These are phyloP conservation scores for Dovyalis caffra DNA, from an alignment of 345 rosid genomes.

Conservation along the genomic window DNA sequence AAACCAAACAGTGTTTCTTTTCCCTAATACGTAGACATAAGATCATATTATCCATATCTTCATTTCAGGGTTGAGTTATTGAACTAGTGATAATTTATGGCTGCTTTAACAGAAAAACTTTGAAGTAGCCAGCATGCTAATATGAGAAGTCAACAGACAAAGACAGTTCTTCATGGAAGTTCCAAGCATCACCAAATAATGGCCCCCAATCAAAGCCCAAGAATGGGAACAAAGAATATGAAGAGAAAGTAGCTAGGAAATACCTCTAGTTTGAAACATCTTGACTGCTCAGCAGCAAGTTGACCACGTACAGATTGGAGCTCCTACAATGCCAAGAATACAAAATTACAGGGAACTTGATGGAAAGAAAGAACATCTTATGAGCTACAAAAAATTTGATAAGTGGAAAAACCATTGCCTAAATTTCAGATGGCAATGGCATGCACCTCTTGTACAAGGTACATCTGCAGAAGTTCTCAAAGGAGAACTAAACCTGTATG, in stretches of 20 bases:
- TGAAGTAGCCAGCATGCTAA: not conserved
- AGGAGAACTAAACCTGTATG: not conserved
- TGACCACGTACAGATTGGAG: conserved; percentile 95
- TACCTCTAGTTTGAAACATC: conserved; percentile 99
- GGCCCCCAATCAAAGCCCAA: not conserved
- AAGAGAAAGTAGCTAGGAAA: not conserved
- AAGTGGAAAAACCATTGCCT: not conserved
- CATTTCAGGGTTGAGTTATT: not conserved
- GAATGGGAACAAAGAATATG: not conserved
- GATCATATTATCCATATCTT: not conserved
- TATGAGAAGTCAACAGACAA: not conserved
- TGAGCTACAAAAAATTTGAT: not conserved
- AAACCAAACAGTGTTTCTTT: not conserved
- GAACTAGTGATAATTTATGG: not conserved
- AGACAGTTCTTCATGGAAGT: not conserved
- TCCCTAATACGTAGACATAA: not conserved
- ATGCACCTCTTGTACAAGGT: not conserved
- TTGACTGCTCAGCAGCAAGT: conserved; percentile 93
- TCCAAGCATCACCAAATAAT: conserved; percentile 2
- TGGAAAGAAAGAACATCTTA: not conserved
- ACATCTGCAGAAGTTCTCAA: not conserved
- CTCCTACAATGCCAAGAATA: conserved; percentile 46
- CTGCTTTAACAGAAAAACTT: not conserved
- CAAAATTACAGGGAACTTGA: not conserved
- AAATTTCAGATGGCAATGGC: not conserved